Percentiles rank a stretch among this genome's conserved stretches.
These are phyloP conservation scores for Aspergillus bridgeri DNA, from an alignment of 495 filamentous ascomycete genomes.

Conservation along the genomic window DNA sequence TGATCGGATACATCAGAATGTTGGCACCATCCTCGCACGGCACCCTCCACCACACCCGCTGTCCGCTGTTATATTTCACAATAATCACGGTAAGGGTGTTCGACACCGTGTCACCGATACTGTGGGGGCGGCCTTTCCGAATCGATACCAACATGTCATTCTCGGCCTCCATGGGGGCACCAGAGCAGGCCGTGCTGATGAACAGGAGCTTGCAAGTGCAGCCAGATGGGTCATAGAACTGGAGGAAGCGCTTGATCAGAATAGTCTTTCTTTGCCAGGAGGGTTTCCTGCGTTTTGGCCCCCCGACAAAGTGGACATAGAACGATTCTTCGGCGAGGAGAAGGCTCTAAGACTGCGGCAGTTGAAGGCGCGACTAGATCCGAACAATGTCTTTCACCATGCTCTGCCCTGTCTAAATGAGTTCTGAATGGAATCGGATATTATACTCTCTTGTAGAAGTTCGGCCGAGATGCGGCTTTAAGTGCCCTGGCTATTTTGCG, in stretches of 20 bases:
- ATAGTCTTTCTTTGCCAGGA: conserved; percentile 6
- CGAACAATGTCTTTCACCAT: conserved; percentile 10
- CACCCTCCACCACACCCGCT: conserved; percentile 14
- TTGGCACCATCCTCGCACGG: conserved; percentile 11
- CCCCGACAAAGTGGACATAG: conserved; percentile 8
- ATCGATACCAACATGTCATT: conserved; percentile 12
- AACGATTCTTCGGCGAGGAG: conserved; percentile 3
- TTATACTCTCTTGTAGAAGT: neutral
- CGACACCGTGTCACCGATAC: conserved; percentile 7
- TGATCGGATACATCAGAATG: conserved; percentile 1
- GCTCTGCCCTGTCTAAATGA: conserved; percentile 10
- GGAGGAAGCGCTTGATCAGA: conserved; percentile 8
- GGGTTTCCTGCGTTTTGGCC: conserved; percentile 10
- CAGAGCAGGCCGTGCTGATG: conserved; percentile 1
- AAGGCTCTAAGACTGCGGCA: conserved; percentile 3
- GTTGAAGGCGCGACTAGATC: conserved; percentile 9
- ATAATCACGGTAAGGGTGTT: conserved; percentile 15
- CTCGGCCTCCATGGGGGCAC: conserved; percentile 10
- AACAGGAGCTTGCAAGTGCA: conserved; percentile 5
- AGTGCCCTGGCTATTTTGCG: no score
- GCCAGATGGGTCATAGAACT: conserved; percentile 8
- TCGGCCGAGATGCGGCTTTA: neutral
- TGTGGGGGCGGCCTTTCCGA: conserved; percentile 12
- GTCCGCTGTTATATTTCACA: conserved; percentile 15
- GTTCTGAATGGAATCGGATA: conserved; percentile 4